Base-by-base conservation (phyloP, 2,329 filamentous ascomycete genomes). In the Fusarium oxysporum region DNA sequence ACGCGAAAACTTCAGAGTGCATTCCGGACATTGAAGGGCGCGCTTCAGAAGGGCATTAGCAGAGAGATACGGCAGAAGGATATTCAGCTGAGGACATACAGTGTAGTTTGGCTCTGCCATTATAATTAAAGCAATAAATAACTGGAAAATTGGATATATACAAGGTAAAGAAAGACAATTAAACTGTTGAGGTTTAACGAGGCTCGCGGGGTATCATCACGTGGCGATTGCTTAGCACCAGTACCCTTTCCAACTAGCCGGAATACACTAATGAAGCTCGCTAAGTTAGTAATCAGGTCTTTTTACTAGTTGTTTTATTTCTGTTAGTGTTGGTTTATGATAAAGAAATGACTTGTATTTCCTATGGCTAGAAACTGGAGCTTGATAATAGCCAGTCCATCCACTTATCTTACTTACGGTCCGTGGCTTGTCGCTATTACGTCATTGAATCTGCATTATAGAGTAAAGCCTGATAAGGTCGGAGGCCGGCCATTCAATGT, bases 1-100 rank as follows among this genome's bases (percentile, higher is more conserved):
- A 8, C 59, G 59, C n/a, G 51, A 62, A 30, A 62, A 62, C 13
- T 16, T 57, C 17, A 23, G 11, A 5, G 32, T 33, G 40, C 59
- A 62, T 33, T 62, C 51, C 0, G 59, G 37, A 8, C 59, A 62
- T 44, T 62, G 59, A 14, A 62, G 51, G 5, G 21, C 11, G 6
- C 40, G 50, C 38, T 56, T 21, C 0, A 4, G 8, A 21, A 4
- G 0, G 4, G 3, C 0, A 14, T 56, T 44, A 56, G 38, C 38
- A 9, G 10, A 13, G 16, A 28, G 11, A 23, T 9, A 13, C 9
- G 3, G 11, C 3, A 23, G 2, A 8, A 14, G 6, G 8, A 41
- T 17, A 1, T 13, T 33, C 1, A 2, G 3, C 6, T 3, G 21
- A 14, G 16, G 16, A 32, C 37, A 3, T 55, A 40, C 51, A 32